Percentiles rank a stretch among this genome's conserved stretches.
Evolutionary conservation across 2,329 filamentous ascomycete genomes (phyloP).

Genomic region (Aspergillus sp.): DNA sequence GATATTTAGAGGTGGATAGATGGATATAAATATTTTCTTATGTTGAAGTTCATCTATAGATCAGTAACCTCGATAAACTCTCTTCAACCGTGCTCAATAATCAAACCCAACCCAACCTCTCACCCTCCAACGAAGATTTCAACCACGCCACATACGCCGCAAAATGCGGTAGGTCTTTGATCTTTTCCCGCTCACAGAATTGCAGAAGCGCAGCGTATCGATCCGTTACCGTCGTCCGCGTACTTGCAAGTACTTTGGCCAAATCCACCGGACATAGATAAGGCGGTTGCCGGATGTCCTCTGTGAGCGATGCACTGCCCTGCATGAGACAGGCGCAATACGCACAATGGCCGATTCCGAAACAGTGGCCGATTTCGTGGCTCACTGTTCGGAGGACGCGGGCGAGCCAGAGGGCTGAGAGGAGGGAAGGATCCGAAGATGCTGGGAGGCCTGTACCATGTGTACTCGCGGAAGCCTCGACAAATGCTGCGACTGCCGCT

Average conservation of each 20-base stretch:
- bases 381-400: slow-evolving; percentile 61
- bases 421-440: background rate
- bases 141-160: background rate
- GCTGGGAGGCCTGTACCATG: too few species aligned
- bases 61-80: too few species aligned
- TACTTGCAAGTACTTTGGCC: background rate
- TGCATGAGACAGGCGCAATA: slow-evolving; percentile 12
- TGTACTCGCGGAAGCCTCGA: background rate
- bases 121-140: background rate
- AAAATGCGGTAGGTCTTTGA: background rate
- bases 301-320: slow-evolving; percentile 7
- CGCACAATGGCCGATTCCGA: slow-evolving; percentile 68
- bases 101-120: too few species aligned
- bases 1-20: too few species aligned
- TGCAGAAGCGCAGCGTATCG: slow-evolving; percentile 1
- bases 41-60: too few species aligned
- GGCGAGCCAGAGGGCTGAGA: slow-evolving; percentile 59
- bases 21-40: too few species aligned
- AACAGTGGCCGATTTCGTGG: slow-evolving; percentile 71
- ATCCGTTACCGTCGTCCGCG: background rate
- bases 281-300: slow-evolving; percentile 9
- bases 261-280: slow-evolving; percentile 12
- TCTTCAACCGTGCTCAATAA: too few species aligned
- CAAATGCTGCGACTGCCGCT: background rate
- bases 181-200: background rate